Evolutionary conservation across 305 asterid species (phyloP).

Genomic region (Rubia peregrina): DNA sequence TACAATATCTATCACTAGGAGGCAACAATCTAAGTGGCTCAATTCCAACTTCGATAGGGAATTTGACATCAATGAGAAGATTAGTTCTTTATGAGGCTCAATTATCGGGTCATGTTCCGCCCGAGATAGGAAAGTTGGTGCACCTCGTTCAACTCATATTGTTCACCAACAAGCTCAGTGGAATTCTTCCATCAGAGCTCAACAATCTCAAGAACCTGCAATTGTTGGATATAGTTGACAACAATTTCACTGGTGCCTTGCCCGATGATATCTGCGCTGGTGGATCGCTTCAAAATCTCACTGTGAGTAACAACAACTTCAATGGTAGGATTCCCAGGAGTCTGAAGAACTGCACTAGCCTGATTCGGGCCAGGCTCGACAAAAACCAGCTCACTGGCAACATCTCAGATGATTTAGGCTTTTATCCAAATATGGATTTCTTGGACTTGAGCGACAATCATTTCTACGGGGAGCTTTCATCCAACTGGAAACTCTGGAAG

Average conservation of each 20-base stretch:
- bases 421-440: slow-evolving; percentile 17
- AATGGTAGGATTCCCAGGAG: slow-evolving; percentile 19
- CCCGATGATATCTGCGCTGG: slow-evolving; percentile 25
- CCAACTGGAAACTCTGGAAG: slow-evolving; percentile 18
- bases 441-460: slow-evolving; percentile 20
- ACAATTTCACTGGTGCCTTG: slow-evolving; percentile 21
- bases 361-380: slow-evolving; percentile 16
- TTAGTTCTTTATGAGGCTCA: slow-evolving; percentile 15
- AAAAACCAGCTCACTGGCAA: slow-evolving; percentile 22
- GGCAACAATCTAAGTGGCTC: slow-evolving; percentile 11
- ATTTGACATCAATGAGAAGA: slow-evolving; percentile 9
- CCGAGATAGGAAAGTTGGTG: slow-evolving; percentile 1
- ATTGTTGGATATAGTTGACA: slow-evolving; percentile 8
- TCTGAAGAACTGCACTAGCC: slow-evolving; percentile 26
- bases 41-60: slow-evolving; percentile 24
- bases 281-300: slow-evolving; percentile 17
- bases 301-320: slow-evolving; percentile 18
- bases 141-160: not conserved
- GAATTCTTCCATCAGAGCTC: slow-evolving; percentile 4
- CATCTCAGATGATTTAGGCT: slow-evolving; percentile 20
- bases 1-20: slow-evolving; percentile 15
- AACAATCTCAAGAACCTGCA: not conserved
- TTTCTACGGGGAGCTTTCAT: slow-evolving; percentile 27
- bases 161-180: not conserved
- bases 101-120: slow-evolving; percentile 20